Conservation (phyloP, 768 basidiomycete genomes). For the Macrolepiota dolichaula region DNA sequence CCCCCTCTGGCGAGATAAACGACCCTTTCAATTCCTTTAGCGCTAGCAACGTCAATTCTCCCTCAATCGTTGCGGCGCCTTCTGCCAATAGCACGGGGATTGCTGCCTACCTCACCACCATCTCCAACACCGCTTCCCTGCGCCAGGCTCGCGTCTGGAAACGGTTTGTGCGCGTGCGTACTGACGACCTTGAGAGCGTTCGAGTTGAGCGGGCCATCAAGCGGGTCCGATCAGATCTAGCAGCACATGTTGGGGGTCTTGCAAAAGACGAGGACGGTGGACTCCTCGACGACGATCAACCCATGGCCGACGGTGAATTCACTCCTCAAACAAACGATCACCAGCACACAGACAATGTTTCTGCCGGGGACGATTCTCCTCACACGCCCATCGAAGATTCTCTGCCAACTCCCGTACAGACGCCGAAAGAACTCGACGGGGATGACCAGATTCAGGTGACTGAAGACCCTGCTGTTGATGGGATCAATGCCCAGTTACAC, state of each 20-base stretch:
- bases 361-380: background rate
- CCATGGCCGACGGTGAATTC: slow-evolving; percentile 12
- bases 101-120: slow-evolving; percentile 74
- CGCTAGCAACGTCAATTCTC: slow-evolving; percentile 25
- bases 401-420: slow-evolving; percentile 14
- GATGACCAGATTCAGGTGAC: background rate
- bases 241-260: slow-evolving; percentile 53
- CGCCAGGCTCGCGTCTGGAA: slow-evolving; percentile 75
- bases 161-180: slow-evolving; percentile 80
- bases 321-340: background rate
- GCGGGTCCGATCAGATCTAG: slow-evolving; percentile 81
- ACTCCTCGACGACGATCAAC: slow-evolving; percentile 23
- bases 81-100: slow-evolving; percentile 62
- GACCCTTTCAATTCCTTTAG: slow-evolving; percentile 59
- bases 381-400: slow-evolving; percentile 7
- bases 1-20: slow-evolving; percentile 51
- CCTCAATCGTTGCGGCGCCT: slow-evolving; percentile 22
- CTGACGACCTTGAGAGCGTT: slow-evolving; percentile 85
- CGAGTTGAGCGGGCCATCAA: slow-evolving; percentile 87
- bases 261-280: slow-evolving; percentile 23
- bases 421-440: slow-evolving; percentile 8
- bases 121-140: slow-evolving; percentile 65
- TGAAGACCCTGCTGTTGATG: slow-evolving; percentile 10
- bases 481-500: slow-evolving; percentile 15
- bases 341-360: background rate